phyloP scores from a whole-genome alignment of 208 protist genomes.

The Herpetomonas muscarum region DNA sequence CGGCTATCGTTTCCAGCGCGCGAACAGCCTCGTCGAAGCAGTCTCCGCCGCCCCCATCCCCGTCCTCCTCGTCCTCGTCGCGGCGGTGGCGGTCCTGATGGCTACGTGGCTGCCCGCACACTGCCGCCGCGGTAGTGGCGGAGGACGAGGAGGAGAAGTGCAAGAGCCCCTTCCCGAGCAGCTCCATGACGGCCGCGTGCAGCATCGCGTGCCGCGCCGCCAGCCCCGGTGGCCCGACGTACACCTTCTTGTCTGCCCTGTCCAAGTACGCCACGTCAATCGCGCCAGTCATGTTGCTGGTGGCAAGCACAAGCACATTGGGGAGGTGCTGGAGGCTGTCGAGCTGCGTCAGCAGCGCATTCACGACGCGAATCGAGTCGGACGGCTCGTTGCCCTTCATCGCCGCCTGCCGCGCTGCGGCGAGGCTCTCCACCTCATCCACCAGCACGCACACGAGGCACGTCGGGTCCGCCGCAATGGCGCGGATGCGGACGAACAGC shows the following conservation, averaged over 20 bases:
- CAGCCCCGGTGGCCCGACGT: slow-evolving; percentile 86
- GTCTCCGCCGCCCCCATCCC: neutral
- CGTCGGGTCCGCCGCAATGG: slow-evolving; percentile 47
- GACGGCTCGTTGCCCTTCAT: slow-evolving; percentile 92
- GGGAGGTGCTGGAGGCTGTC: slow-evolving; percentile 81
- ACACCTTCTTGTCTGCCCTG: slow-evolving; percentile 94
- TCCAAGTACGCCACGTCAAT: slow-evolving; percentile 96
- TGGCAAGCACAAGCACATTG: slow-evolving; percentile 95
- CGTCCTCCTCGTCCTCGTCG: slow-evolving; percentile 4
- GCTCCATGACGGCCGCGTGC: slow-evolving; percentile 64
- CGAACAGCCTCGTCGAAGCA: neutral
- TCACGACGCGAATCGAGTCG: slow-evolving; percentile 93
- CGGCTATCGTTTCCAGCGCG: slow-evolving; percentile 31
- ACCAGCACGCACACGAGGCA: slow-evolving; percentile 89
- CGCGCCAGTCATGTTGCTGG: slow-evolving; percentile 94
- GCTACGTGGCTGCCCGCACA: neutral
- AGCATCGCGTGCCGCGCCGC: slow-evolving; percentile 77
- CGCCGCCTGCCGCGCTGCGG: slow-evolving; percentile 84
- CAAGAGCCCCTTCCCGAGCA: slow-evolving; percentile 39
- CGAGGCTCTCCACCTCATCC: slow-evolving; percentile 96
- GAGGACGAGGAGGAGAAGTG: neutral
- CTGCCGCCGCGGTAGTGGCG: neutral
- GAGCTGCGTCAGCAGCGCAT: slow-evolving; percentile 97
- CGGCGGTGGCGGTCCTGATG: neutral
- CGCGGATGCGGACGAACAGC: slow-evolving; percentile 89